Evolutionary conservation across 2,329 filamentous ascomycete genomes (phyloP).

Genomic region (Cryphonectria japonica): DNA sequence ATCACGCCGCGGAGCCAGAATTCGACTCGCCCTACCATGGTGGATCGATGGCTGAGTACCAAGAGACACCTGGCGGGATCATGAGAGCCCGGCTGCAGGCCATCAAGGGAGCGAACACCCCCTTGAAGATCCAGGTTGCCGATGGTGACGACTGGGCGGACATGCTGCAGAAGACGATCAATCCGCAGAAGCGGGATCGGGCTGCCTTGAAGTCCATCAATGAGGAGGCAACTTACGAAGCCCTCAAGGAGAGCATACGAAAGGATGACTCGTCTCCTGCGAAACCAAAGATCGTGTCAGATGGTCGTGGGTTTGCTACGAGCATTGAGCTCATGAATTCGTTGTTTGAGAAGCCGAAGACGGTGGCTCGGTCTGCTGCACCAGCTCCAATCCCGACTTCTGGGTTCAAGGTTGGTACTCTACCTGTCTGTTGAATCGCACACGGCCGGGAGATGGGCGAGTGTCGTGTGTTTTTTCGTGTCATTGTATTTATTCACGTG

Average conservation of each 20-base stretch:
- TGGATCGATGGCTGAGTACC: conserved; percentile 49
- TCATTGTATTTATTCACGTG: conserved; percentile 38
- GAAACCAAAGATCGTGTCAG: conserved; percentile 43
- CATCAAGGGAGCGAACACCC: conserved; percentile 62
- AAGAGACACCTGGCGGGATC: conserved; percentile 63
- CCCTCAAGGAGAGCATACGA: conserved; percentile 37
- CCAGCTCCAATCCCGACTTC: conserved; percentile 57
- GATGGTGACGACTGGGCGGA: conserved; percentile 89
- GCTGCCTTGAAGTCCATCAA: conserved; percentile 66
- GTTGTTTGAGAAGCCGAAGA: conserved; percentile 76
- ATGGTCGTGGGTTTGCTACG: conserved; percentile 74
- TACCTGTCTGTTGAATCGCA: conserved; percentile 41
- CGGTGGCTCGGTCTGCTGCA: conserved; percentile 53
- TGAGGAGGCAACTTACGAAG: conserved; percentile 62
- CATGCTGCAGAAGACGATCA: conserved; percentile 91
- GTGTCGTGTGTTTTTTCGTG: conserved; percentile 4
- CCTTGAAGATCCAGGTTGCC: conserved; percentile 62
- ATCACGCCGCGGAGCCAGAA: conserved; percentile 76
- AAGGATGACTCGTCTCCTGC: conserved; percentile 37
- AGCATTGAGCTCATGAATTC: conserved; percentile 98
- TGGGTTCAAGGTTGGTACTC: conserved; percentile 87
- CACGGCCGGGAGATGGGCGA: conserved; percentile 34
- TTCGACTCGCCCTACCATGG: conserved; percentile 57
- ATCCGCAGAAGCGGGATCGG: conserved; percentile 89
- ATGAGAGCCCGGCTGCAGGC: conserved; percentile 67